These are phyloP conservation scores for Didymella glomerata DNA, from an alignment of 2,329 filamentous ascomycete species.

Conservation along the genomic window DNA sequence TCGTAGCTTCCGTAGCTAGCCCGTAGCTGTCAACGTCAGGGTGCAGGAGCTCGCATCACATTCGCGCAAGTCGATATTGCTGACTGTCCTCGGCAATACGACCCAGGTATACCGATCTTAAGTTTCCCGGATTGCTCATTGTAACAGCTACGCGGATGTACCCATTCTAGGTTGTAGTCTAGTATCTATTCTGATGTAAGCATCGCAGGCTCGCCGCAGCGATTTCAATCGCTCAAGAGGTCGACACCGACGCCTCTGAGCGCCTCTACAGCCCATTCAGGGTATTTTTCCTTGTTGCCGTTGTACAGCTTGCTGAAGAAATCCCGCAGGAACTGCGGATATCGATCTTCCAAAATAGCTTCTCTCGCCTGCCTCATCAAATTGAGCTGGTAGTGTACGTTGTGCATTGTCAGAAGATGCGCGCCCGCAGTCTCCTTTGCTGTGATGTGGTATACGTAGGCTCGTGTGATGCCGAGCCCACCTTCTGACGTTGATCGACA, in stretches of 20 bases:
- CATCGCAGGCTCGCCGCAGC: too few species aligned
- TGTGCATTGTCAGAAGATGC: conserved; percentile 87
- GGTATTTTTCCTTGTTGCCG: conserved; percentile 69
- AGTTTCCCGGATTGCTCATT: not conserved
- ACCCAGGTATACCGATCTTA: not conserved
- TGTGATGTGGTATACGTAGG: conserved; percentile 89
- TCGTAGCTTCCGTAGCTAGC: conserved; percentile 5
- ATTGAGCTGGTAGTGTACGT: conserved; percentile 89
- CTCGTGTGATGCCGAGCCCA: conserved; percentile 81
- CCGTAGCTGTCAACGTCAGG: not conserved
- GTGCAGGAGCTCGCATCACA: conserved; percentile 1
- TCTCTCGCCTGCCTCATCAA: conserved; percentile 80
- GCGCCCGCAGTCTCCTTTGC: conserved; percentile 96
- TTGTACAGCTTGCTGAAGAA: conserved; percentile 82
- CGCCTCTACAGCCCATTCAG: conserved; percentile 84
- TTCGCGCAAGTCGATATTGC: conserved; percentile 3
- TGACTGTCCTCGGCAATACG: not conserved
- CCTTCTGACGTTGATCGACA: conserved; percentile 73
- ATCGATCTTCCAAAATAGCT: conserved; percentile 82
- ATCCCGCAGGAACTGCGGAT: conserved; percentile 76
- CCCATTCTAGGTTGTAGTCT: not conserved
- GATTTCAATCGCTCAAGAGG: conserved; percentile 32
- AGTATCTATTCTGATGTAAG: not conserved
- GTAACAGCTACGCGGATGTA: not conserved
- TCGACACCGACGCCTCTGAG: conserved; percentile 77